Conservation (phyloP, 2,329 filamentous ascomycete species). For the Botrytis galanthina region DNA sequence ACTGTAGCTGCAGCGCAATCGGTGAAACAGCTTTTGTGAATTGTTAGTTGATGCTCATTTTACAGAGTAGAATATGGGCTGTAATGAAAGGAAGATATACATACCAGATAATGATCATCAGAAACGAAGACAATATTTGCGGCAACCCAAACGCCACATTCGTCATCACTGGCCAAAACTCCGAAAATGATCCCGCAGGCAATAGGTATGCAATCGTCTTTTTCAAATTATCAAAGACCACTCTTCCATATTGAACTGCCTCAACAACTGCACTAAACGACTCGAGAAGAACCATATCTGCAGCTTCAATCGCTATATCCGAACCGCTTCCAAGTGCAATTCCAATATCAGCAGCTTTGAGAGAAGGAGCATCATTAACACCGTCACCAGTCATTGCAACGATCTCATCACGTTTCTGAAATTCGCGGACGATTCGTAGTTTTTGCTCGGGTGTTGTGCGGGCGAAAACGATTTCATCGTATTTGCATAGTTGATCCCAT, state of each 20-base stretch:
- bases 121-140: slow-evolving; percentile 56
- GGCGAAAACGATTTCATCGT: slow-evolving; percentile 72
- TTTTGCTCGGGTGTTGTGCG: slow-evolving; percentile 76
- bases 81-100: neutral
- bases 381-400: slow-evolving; percentile 52
- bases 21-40: slow-evolving; percentile 57
- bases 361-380: slow-evolving; percentile 52
- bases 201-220: slow-evolving; percentile 63
- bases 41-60: neutral
- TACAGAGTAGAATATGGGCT: neutral
- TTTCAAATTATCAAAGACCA: slow-evolving; percentile 78
- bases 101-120: slow-evolving; percentile 44
- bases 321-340: slow-evolving; percentile 57
- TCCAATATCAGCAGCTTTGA: slow-evolving; percentile 64
- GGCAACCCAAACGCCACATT: slow-evolving; percentile 59
- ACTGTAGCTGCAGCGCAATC: slow-evolving; percentile 70
- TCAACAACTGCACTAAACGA: slow-evolving; percentile 70
- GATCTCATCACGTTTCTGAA: slow-evolving; percentile 53
- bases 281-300: slow-evolving; percentile 63
- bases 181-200: slow-evolving; percentile 58
- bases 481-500: slow-evolving; percentile 62
- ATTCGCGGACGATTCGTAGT: slow-evolving; percentile 65
- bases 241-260: slow-evolving; percentile 68
- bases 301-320: slow-evolving; percentile 60
- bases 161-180: slow-evolving; percentile 58